phyloP scores from a whole-genome alignment of 805 yeast species.

The Candida vaughaniae region DNA sequence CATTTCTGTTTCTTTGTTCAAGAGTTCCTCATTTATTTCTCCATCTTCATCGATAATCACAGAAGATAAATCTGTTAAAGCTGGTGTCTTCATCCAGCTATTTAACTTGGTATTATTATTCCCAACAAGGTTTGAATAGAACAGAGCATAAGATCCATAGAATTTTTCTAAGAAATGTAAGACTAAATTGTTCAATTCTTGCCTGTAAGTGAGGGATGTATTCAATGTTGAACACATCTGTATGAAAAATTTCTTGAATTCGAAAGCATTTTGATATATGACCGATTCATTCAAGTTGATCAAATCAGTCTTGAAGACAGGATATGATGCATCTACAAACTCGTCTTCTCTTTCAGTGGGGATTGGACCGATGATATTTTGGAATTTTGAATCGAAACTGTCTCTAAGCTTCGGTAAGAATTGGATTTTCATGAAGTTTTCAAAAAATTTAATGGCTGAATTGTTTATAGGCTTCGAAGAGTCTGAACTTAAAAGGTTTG shows the following conservation, averaged over 20 bases:
- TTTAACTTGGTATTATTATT: slow-evolving; percentile 9
- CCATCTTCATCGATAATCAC: slow-evolving; percentile 15
- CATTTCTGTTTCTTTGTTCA: slow-evolving; percentile 25
- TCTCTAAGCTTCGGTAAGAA: slow-evolving; percentile 65
- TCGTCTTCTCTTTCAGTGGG: background rate
- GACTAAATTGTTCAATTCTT: slow-evolving; percentile 49
- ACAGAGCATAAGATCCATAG: slow-evolving; percentile 31
- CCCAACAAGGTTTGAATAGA: slow-evolving; percentile 34
- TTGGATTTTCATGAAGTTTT: slow-evolving; percentile 59
- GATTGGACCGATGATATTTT: slow-evolving; percentile 30
- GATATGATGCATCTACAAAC: slow-evolving; percentile 2
- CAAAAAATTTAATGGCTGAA: slow-evolving; percentile 48
- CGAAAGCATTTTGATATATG: slow-evolving; percentile 43
- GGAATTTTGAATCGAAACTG: slow-evolving; percentile 53
- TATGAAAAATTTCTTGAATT: slow-evolving; percentile 47
- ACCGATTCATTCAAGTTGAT: slow-evolving; percentile 7
- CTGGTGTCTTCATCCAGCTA: slow-evolving; percentile 33
- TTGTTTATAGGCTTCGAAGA: slow-evolving; percentile 10
- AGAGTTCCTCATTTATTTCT: slow-evolving; percentile 13
- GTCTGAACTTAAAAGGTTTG: slow-evolving; percentile 3
- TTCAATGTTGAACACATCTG: slow-evolving; percentile 53
- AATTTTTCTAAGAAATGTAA: slow-evolving; percentile 38
- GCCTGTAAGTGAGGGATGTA: slow-evolving; percentile 58
- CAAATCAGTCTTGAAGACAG: slow-evolving; percentile 2
- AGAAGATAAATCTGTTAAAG: slow-evolving; percentile 22